A percentile compares a stretch with the other conserved stretches of the same genome.
Conservation (phyloP, 805 yeast species). For the Myxozyma udenii region DNA sequence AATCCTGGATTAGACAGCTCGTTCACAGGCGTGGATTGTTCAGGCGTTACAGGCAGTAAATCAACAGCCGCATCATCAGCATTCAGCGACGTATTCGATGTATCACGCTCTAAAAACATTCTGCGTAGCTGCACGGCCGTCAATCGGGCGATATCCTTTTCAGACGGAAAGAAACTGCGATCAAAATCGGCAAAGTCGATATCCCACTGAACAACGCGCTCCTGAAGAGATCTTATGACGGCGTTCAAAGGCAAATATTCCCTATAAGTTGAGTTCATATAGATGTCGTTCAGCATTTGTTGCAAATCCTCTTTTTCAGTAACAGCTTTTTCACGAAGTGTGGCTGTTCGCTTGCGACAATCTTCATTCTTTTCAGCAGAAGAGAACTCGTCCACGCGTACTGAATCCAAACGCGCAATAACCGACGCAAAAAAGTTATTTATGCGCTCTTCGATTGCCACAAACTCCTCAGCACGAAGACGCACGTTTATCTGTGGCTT, state of each 20-base stretch:
- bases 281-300: constrained; percentile 50
- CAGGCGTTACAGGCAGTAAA: constrained; percentile 21
- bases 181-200: constrained; percentile 77
- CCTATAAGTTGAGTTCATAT: constrained; percentile 54
- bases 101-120: constrained; percentile 53
- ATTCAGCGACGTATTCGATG: constrained; percentile 22
- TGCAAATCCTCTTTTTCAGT: constrained; percentile 51
- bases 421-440: constrained; percentile 70
- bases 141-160: constrained; percentile 84
- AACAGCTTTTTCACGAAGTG: constrained; percentile 52
- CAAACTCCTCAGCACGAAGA: constrained; percentile 62
- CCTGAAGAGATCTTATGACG: constrained; percentile 69
- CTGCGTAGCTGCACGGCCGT: constrained; percentile 83
- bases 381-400: constrained; percentile 73
- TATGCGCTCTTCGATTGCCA: constrained; percentile 53
- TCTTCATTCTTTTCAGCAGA: constrained; percentile 62
- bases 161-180: constrained; percentile 75
- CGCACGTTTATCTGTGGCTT: constrained; percentile 65
- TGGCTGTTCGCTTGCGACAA: constrained; percentile 58
- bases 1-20: background rate
- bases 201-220: constrained; percentile 85
- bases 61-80: constrained; percentile 26
- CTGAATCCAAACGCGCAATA: constrained; percentile 62
- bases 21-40: background rate
- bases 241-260: constrained; percentile 69